Evolutionary conservation across 163 green algal species (phyloP), one percentile per base, ranked within the genome.

Genomic region (Scenedesmus sp.): DNA sequence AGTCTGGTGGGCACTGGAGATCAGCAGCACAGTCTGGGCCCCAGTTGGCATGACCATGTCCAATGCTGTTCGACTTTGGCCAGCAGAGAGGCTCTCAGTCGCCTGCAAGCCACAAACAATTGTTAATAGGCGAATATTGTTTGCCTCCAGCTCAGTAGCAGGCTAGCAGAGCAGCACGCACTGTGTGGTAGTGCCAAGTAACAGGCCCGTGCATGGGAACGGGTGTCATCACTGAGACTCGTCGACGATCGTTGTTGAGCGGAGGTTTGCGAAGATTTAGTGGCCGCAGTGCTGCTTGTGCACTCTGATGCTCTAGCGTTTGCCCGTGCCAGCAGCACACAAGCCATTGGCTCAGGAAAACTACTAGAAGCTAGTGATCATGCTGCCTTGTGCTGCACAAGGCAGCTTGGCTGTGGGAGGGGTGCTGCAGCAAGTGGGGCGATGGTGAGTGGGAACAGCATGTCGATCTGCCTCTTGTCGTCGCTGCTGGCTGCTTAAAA

Each of bases 381-480:
- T 91, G 87, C 87, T 91, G 87, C 87, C 87, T 77, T 84, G n/a
- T 84, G 73, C 73, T 55, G 54, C 76, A 73, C 70, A 85, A 73
- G 87, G 87, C 87, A 85, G 87, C 66, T 56, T 83, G 26, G 56
- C n/a, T 18, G 23, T 79, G 52, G 87, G 73, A 34, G 87, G 87
- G 34, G 87, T 91, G 76, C 59, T 91, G 87, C 70, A 74, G 54
- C 87, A 91, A 81, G 87, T 66, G 34, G 46, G 13, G 60, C 87
- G 87, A 52, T 88, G 83, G 83, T 88, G 83, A 55, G 82, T 87
- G 15, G 77, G 77, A 60, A 79, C 70, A 79, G 23, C 70, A 52
- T 52, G 5, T 12, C 70, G 70, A 79, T 79, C 23, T 52, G 70
- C 13, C 4, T 23, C 70, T 6, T 54, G 20, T 79, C 23, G 23